These are phyloP conservation scores for Lactuca saligna DNA, from an alignment of 129 eudicot genomes.

Conservation along the genomic window DNA sequence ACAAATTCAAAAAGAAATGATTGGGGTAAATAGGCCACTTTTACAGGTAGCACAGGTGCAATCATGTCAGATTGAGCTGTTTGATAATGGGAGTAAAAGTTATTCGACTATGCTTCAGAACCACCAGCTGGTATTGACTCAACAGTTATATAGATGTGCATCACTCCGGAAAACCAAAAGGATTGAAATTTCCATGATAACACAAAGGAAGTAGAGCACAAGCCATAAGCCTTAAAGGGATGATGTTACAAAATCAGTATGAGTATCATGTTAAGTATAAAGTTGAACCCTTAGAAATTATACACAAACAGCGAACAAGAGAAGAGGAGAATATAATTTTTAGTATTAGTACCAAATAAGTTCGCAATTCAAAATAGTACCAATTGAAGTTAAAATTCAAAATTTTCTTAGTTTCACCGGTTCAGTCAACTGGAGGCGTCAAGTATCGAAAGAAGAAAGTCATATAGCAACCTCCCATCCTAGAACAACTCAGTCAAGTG, in stretches of 20 bases:
- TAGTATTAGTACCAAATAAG: not conserved
- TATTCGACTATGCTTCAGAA: not conserved
- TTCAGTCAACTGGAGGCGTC: not conserved
- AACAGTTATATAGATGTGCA: too few relatives aligned
- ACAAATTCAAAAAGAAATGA: conserved; percentile 1
- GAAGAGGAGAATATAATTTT: not conserved
- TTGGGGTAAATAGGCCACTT: not conserved
- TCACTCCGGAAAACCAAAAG: not conserved
- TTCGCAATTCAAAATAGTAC: not conserved
- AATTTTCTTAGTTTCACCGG: not conserved
- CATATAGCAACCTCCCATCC: not conserved
- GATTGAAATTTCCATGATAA: not conserved
- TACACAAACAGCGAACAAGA: not conserved
- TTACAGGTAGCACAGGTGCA: conserved; percentile 1
- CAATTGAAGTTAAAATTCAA: not conserved
- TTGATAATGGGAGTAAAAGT: not conserved
- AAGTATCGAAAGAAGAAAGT: not conserved
- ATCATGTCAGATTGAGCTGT: not conserved
- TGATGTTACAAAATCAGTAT: not conserved
- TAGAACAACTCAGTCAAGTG: not conserved
- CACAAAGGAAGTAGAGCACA: not conserved
- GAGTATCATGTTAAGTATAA: not conserved
- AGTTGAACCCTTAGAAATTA: not conserved
- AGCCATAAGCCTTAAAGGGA: not conserved
- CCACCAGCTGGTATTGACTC: not conserved